These are phyloP conservation scores for Phanerochaete carnosa DNA, from an alignment of 768 basidiomycete species.

Conservation along the genomic window DNA sequence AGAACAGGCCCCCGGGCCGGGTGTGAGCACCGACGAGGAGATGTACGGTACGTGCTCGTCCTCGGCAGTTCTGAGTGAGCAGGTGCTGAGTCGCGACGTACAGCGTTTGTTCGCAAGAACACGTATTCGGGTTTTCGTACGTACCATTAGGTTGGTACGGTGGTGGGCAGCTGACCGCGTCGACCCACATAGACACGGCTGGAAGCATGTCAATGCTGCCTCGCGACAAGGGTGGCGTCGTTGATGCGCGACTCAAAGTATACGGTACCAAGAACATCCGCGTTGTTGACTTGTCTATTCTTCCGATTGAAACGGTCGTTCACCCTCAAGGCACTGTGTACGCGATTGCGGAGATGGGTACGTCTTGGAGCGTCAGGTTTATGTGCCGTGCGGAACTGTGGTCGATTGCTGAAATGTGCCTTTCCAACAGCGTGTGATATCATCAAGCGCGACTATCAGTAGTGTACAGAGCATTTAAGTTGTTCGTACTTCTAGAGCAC, in stretches of 20 bases:
- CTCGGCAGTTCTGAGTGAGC: too few relatives aligned
- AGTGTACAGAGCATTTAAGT: neutral
- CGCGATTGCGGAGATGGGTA: neutral
- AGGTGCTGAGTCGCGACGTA: conserved; percentile 37
- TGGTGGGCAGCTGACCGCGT: neutral
- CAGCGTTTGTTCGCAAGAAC: conserved; percentile 37
- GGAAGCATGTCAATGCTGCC: conserved; percentile 32
- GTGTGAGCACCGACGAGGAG: neutral
- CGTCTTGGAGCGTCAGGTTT: neutral
- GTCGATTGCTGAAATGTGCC: neutral
- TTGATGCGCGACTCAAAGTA: conserved; percentile 21
- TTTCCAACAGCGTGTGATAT: neutral
- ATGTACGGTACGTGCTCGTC: neutral
- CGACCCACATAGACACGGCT: neutral
- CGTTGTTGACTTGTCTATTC: conserved; percentile 41
- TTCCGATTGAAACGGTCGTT: neutral
- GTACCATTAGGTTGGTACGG: neutral
- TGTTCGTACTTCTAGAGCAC: neutral
- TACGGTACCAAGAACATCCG: conserved; percentile 43
- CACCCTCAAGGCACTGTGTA: too few relatives aligned
- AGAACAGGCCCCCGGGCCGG: neutral
- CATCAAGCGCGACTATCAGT: neutral
- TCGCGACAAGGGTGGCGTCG: conserved; percentile 33
- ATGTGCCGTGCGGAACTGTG: too few relatives aligned
- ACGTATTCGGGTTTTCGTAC: neutral